Evolutionary conservation across 129 eudicot species (phyloP).

Genomic region (Lactuca sativa): DNA sequence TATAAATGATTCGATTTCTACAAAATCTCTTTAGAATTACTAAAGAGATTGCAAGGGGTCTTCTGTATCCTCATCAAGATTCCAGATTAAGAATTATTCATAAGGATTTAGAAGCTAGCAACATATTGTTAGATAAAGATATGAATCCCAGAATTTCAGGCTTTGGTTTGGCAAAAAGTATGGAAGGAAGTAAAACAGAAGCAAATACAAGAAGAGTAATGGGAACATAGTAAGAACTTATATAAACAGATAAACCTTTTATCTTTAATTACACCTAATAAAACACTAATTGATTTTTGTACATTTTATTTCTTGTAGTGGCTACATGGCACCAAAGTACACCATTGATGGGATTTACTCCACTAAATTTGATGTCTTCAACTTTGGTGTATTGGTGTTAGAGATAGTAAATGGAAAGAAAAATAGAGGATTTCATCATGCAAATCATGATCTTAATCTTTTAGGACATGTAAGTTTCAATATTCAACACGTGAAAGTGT

Average conservation of each 20-base stretch:
- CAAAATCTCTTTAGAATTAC: no score
- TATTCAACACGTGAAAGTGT: background rate
- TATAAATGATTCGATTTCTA: no score
- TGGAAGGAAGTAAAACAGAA: constrained; percentile 46
- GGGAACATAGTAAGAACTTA: constrained; percentile 48
- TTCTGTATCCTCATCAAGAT: constrained; percentile 52
- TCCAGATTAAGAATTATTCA: constrained; percentile 48
- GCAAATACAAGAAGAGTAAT: constrained; percentile 51
- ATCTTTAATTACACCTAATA: background rate
- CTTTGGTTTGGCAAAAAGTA: constrained; percentile 58
- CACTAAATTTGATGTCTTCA: constrained; percentile 53
- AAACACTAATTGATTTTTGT: background rate
- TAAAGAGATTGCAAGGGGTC: constrained; percentile 40
- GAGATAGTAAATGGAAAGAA: constrained; percentile 54
- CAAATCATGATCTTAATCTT: constrained; percentile 47
- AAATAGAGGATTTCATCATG: constrained; percentile 36
- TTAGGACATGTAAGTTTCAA: constrained; percentile 52
- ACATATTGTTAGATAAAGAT: constrained; percentile 47
- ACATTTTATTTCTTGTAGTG: constrained; percentile 23
- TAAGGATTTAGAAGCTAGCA: constrained; percentile 46
- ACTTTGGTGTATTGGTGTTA: constrained; percentile 54
- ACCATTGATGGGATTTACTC: constrained; percentile 52
- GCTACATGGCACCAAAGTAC: constrained; percentile 61
- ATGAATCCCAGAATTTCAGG: constrained; percentile 61
- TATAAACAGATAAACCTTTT: background rate